A percentile compares a stretch with the other conserved stretches of the same genome.
These are phyloP conservation scores for Ophiocordyceps camponoti-rufipedis DNA, from an alignment of 2,329 filamentous ascomycete species.

Conservation along the genomic window DNA sequence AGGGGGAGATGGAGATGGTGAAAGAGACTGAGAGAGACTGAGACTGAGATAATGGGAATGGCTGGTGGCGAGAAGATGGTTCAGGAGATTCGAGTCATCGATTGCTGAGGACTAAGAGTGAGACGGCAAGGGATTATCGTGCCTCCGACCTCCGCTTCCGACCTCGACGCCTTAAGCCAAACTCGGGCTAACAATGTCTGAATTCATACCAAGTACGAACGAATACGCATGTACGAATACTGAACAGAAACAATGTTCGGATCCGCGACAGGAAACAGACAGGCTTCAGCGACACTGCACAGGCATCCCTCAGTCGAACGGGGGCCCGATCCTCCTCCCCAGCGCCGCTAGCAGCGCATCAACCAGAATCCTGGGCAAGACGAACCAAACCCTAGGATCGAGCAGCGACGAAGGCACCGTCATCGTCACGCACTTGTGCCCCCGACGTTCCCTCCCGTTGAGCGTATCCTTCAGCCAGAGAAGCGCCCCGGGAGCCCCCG, in stretches of 20 bases:
- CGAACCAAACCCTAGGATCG: constrained; percentile 2
- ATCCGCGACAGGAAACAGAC: not conserved
- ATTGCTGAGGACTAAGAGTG: constrained; percentile 1
- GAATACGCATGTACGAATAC: not conserved
- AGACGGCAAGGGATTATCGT: not conserved
- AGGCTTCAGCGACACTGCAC: not conserved
- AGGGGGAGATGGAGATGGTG: not conserved
- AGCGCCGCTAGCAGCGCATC: constrained; percentile 4
- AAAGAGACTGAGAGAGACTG: not conserved
- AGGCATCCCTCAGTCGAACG: not conserved
- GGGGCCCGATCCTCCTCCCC: constrained; percentile 3
- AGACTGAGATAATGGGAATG: no score
- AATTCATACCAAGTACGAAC: not conserved
- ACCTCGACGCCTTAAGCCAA: not conserved
- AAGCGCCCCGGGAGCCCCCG: constrained; percentile 4
- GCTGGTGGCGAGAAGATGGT: no score
- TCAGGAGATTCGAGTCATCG: constrained; percentile 5
- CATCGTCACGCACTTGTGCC: not conserved
- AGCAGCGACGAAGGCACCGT: constrained; percentile 4
- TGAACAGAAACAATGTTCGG: not conserved
- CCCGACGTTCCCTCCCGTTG: constrained; percentile 1
- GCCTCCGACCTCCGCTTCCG: not conserved
- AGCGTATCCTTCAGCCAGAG: constrained; percentile 5
- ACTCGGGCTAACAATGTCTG: no score
- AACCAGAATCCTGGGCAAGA: constrained; percentile 4